phyloP scores from a whole-genome alignment of 192 early-diverging fungal species.

The Phycomyces nitens region DNA sequence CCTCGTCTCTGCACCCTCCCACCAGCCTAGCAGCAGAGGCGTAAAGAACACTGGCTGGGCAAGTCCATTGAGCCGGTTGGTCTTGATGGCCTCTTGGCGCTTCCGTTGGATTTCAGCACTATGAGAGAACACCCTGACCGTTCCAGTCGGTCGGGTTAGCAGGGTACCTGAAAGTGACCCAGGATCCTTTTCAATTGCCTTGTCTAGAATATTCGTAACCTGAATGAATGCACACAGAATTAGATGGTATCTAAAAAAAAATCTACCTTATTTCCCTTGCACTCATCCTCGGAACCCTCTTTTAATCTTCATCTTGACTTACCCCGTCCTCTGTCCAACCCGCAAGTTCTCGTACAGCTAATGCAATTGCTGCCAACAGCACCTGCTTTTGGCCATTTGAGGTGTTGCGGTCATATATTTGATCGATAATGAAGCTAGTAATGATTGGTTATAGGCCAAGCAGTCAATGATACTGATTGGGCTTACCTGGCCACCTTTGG shows the following conservation, averaged over 20 bases:
- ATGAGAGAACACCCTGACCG: background rate
- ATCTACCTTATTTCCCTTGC: background rate
- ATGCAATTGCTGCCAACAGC: slow-evolving; percentile 5
- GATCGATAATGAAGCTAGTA: slow-evolving; percentile 19
- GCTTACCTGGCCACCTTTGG: slow-evolving; percentile 21
- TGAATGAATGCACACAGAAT: background rate
- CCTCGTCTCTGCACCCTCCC: slow-evolving; percentile 21
- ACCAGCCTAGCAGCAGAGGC: slow-evolving; percentile 31
- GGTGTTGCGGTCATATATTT: slow-evolving; percentile 24
- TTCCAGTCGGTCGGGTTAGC: background rate
- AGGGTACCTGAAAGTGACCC: background rate
- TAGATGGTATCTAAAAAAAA: background rate
- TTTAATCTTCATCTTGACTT: background rate
- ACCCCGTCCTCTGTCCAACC: slow-evolving; percentile 16
- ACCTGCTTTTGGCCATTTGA: slow-evolving; percentile 17
- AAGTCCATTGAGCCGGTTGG: slow-evolving; percentile 12
- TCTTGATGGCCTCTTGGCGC: background rate
- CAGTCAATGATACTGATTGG: background rate
- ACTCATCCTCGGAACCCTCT: background rate
- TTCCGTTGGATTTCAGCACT: slow-evolving; percentile 4
- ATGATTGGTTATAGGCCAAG: background rate
- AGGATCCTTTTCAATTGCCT: slow-evolving; percentile 3
- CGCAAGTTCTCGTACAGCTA: slow-evolving; percentile 17
- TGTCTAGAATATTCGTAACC: background rate
- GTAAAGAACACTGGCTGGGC: slow-evolving; percentile 24